Base-by-base conservation (phyloP, 331 rosid species). In the Spiraea crenata region DNA sequence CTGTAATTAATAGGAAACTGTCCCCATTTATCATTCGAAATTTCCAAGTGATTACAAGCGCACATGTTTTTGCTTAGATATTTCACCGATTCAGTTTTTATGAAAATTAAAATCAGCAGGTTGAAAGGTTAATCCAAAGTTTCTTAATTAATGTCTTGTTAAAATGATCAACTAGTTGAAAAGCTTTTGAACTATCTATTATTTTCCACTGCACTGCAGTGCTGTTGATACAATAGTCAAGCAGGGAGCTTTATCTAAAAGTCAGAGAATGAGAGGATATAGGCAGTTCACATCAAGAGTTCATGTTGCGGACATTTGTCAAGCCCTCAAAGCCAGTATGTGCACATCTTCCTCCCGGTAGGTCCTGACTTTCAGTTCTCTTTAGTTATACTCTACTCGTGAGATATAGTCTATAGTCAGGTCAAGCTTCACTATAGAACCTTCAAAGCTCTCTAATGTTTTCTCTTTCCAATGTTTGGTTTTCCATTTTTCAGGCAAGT, bases 241-340 rank as follows among this genome's bases (percentile, higher is more conserved):
- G 84, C 79, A 73, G 72, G 79, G 81, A 78, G 69, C 83, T 13
- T 63, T 81, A 75, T 83, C 95, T 7, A 81, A 91, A 65, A 72
- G 80, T 57, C 97, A 91, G 82, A 85, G 74, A 74, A 77, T 60
- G 84, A 87, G 97, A 81, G 84, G 54, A 59, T 25, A 60, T 69
- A 77, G 75, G 82, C 83, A 74, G 37, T 87, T 76, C 83, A 90
- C 96, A 7, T 84, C 98, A n/a, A 80, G 98, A 79, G 78, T 90
- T 82, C 93, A 90, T 70, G 95, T 93, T 40, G 87, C 83, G 45
- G 99, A 93, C 76, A 84, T 93, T 74, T 89, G 91, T 61, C 95
- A 83, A 78, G 96, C 97, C 40, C 81, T 93, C 15, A 72, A 67
- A 69, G 86, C 97, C 73, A 65, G 90, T 70, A 73, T 86, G n/a